phyloP scores from a whole-genome alignment of 2,329 filamentous ascomycete species.

The Xylaria hypoxylon region DNA sequence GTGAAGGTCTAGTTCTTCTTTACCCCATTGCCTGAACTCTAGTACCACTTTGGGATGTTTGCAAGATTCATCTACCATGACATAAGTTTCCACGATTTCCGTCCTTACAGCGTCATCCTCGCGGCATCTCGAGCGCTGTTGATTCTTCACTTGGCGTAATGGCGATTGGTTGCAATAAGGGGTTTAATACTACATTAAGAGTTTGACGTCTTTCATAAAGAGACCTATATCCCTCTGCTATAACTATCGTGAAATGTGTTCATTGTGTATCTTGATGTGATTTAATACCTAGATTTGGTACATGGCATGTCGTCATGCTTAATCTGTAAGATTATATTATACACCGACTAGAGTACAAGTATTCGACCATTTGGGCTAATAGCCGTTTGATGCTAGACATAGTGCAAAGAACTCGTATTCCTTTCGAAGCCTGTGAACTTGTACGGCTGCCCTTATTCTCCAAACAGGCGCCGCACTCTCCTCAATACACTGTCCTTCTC shows the following conservation, averaged over 20 bases:
- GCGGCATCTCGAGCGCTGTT: conserved; percentile 8
- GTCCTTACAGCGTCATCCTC: neutral
- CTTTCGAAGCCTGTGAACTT: neutral
- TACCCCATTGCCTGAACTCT: conserved; percentile 36
- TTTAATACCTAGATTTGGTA: neutral
- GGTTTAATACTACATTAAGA: conserved; percentile 13
- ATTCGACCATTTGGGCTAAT: neutral
- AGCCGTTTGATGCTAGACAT: neutral
- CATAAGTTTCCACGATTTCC: neutral
- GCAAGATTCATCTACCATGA: conserved; percentile 23
- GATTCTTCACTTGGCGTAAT: conserved; percentile 15
- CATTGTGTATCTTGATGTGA: conserved; percentile 3
- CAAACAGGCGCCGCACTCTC: conserved; percentile 77
- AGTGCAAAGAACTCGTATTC: neutral
- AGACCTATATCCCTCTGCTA: neutral
- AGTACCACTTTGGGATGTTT: conserved; percentile 35
- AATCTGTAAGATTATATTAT: conserved; percentile 8
- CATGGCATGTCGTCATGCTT: neutral
- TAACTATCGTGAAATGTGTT: neutral
- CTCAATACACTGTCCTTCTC: conserved; percentile 98
- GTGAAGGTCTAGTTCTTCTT: neutral
- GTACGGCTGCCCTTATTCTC: conserved; percentile 65
- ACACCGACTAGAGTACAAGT: neutral
- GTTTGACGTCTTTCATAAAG: conserved; percentile 10
- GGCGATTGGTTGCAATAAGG: conserved; percentile 12